Percentiles rank a stretch among this genome's conserved stretches.
These are phyloP conservation scores for Coemansia interrupta DNA, from an alignment of 192 early-diverging fungal species.

Conservation along the genomic window DNA sequence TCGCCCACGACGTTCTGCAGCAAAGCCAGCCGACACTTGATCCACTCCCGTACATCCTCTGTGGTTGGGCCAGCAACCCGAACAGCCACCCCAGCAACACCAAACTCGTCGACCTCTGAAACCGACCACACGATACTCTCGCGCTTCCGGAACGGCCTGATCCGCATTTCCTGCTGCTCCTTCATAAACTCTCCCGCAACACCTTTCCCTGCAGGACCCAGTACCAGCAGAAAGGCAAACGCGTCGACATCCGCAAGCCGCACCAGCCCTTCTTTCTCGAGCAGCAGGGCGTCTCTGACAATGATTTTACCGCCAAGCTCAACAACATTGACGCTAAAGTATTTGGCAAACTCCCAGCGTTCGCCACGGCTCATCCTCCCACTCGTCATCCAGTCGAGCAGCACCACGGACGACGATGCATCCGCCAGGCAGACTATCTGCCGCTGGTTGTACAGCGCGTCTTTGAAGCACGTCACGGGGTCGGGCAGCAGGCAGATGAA, in stretches of 20 bases:
- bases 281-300: constrained; percentile 37
- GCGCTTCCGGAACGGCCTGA: constrained; percentile 22
- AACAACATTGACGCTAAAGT: constrained; percentile 52
- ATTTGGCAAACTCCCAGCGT: constrained; percentile 64
- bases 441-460: constrained; percentile 59
- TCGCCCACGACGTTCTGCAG: constrained; percentile 27
- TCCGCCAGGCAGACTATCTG: constrained; percentile 57
- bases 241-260: constrained; percentile 13
- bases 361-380: constrained; percentile 73
- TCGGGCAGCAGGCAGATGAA: constrained; percentile 68
- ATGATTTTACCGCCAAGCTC: constrained; percentile 1
- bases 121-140: constrained; percentile 39
- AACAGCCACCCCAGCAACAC: constrained; percentile 33
- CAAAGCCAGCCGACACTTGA: constrained; percentile 13
- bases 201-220: constrained; percentile 19
- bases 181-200: constrained; percentile 18
- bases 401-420: constrained; percentile 56
- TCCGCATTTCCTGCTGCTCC: constrained; percentile 21
- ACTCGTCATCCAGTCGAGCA: constrained; percentile 84
- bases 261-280: constrained; percentile 4
- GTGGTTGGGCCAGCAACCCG: constrained; percentile 30
- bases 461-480: constrained; percentile 72
- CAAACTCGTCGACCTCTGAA: constrained; percentile 26
- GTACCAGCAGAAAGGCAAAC: constrained; percentile 34
- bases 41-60: constrained; percentile 33